Evolutionary conservation across 2,329 filamentous ascomycete genomes (phyloP).

Genomic region (Paraphaeosphaeria minitans): DNA sequence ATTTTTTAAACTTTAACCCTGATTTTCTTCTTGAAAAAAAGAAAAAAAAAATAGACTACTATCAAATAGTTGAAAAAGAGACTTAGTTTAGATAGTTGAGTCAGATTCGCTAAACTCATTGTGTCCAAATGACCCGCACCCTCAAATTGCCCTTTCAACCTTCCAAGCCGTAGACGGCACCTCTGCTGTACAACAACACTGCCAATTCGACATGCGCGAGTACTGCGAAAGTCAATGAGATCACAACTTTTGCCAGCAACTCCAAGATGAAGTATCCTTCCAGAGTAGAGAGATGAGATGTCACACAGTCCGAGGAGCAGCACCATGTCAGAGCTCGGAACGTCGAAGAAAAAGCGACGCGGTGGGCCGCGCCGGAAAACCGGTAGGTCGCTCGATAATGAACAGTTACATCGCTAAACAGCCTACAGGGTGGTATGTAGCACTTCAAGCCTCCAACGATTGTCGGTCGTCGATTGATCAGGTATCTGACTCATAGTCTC

Average conservation of each 20-base stretch:
- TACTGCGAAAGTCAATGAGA: not conserved
- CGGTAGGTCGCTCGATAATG: slow-evolving; percentile 16
- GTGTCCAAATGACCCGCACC: too few species aligned
- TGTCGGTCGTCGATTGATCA: not conserved
- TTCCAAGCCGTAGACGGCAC: not conserved
- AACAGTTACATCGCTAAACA: slow-evolving; percentile 8
- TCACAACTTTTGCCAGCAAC: not conserved
- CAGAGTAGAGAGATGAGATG: not conserved
- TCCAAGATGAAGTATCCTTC: not conserved
- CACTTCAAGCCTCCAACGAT: not conserved
- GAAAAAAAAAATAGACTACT: too few species aligned
- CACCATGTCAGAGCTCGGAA: slow-evolving; percentile 10
- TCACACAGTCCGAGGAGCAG: not conserved
- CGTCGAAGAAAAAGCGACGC: slow-evolving; percentile 31
- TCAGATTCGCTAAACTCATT: too few species aligned
- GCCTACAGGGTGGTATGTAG: slow-evolving; percentile 23
- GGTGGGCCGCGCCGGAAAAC: slow-evolving; percentile 35
- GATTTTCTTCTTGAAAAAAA: too few species aligned
- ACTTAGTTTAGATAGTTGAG: too few species aligned
- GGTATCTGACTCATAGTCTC: not conserved
- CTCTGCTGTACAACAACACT: not conserved
- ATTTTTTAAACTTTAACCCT: too few species aligned
- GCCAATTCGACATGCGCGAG: not conserved
- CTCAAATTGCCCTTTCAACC: too few species aligned
- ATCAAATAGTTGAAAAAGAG: too few species aligned